Evolutionary conservation across 1,284 basidiomycete genomes (phyloP).

Genomic region (Cryptococcus amylolentus): DNA sequence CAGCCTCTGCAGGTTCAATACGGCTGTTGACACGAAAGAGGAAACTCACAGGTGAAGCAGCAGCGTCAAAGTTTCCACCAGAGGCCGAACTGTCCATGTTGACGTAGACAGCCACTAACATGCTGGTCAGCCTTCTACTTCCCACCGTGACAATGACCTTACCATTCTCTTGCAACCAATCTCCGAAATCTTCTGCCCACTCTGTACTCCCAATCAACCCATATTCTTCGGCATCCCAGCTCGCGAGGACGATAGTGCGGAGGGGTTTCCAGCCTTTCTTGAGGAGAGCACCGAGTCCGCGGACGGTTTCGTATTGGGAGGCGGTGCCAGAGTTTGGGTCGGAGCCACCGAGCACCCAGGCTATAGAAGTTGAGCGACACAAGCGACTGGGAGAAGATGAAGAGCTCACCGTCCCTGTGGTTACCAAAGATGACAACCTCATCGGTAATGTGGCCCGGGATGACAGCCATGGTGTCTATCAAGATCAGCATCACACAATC

Average conservation of each 20-base stretch:
- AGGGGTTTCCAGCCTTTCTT: constrained; percentile 81
- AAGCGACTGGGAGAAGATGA: too few relatives aligned
- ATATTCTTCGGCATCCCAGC: constrained; percentile 93
- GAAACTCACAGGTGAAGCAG: constrained; percentile 43
- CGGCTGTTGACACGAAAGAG: not conserved
- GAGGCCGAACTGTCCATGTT: constrained; percentile 70
- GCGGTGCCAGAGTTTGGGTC: constrained; percentile 88
- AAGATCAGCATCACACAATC: constrained; percentile 48
- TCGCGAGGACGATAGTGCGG: constrained; percentile 80
- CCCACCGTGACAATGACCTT: constrained; percentile 30
- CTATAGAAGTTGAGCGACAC: constrained; percentile 12
- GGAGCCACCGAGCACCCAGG: constrained; percentile 66
- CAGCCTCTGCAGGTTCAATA: constrained; percentile 5
- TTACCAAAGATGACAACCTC: constrained; percentile 83
- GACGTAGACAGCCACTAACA: constrained; percentile 65
- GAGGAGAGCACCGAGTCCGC: constrained; percentile 72
- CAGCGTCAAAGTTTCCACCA: constrained; percentile 61
- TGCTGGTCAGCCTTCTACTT: constrained; percentile 9
- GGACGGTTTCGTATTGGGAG: constrained; percentile 75
- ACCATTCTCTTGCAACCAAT: constrained; percentile 69
- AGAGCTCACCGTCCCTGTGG: constrained; percentile 70
- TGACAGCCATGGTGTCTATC: constrained; percentile 71
- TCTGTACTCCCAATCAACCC: constrained; percentile 84
- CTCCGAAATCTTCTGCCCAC: constrained; percentile 82
- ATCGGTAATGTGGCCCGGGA: constrained; percentile 81